A percentile compares a stretch with the other conserved stretches of the same genome.
phyloP scores from a whole-genome alignment of 2,329 filamentous ascomycete species.

The Colletotrichum sublineola region DNA sequence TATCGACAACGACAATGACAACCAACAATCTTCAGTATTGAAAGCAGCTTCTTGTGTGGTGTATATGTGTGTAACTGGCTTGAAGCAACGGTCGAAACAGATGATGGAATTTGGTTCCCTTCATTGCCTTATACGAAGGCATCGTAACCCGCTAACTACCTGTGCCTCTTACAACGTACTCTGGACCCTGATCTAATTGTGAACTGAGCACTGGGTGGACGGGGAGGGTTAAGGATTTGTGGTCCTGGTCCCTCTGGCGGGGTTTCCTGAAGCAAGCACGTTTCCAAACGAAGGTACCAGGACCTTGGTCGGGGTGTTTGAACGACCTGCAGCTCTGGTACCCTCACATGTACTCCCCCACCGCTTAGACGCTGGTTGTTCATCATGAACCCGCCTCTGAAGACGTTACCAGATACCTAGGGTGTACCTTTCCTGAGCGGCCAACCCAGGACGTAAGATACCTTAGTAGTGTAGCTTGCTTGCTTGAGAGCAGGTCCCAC shows the following conservation, averaged over 20 bases:
- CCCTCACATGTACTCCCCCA: neutral
- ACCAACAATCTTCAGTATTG: neutral
- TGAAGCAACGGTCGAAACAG: neutral
- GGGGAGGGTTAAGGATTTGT: neutral
- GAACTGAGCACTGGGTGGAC: neutral
- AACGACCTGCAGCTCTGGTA: slow-evolving; percentile 4
- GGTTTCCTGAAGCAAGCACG: slow-evolving; percentile 32
- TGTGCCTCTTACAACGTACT: neutral
- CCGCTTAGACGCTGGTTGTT: neutral
- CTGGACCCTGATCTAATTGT: neutral
- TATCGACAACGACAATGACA: neutral
- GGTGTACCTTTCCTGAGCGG: neutral
- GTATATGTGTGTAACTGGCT: neutral
- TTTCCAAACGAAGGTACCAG: slow-evolving; percentile 34
- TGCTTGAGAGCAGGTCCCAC: slow-evolving; percentile 10
- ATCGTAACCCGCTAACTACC: neutral
- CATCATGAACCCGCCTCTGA: neutral
- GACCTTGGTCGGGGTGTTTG: slow-evolving; percentile 17
- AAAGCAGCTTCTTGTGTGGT: neutral
- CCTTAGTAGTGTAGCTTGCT: neutral
- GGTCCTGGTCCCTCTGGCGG: slow-evolving; percentile 19
- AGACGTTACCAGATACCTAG: neutral
- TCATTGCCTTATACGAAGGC: neutral
- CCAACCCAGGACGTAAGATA: neutral
- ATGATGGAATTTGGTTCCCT: neutral